Percentiles rank a stretch among this genome's conserved stretches.
Evolutionary conservation across 371 early-diverging fungal genomes (phyloP).

Genomic region (Blastocladiella emersonii): DNA sequence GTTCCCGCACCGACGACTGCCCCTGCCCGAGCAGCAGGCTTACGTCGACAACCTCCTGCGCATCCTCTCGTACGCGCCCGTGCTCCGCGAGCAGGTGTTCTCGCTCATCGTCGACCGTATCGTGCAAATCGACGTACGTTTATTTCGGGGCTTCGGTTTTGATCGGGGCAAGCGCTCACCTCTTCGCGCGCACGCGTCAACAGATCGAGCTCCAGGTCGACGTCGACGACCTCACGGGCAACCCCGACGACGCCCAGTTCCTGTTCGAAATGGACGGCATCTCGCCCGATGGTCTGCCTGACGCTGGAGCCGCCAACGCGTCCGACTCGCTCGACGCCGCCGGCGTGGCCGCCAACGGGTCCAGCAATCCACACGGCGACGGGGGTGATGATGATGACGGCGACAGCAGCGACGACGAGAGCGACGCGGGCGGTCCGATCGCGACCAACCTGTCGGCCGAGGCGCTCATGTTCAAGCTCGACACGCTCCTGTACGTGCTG

Average conservation of each 20-base stretch:
- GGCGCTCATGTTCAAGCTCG: constrained; percentile 64
- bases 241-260: constrained; percentile 8
- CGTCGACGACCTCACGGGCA: constrained; percentile 63
- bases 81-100: constrained; percentile 56
- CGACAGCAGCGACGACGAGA: constrained; percentile 9
- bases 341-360: neutral
- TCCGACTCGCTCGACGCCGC: neutral
- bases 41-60: constrained; percentile 62
- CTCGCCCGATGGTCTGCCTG: neutral
- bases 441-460: constrained; percentile 34
- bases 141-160: neutral
- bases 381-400: too few species aligned
- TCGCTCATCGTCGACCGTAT: constrained; percentile 60
- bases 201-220: constrained; percentile 83
- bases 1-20: constrained; percentile 66
- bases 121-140: constrained; percentile 68
- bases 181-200: neutral
- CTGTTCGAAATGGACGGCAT: constrained; percentile 9
- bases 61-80: constrained; percentile 57
- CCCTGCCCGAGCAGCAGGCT: constrained; percentile 43
- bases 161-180: neutral
- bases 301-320: neutral
- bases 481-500: constrained; percentile 60
- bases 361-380: too few species aligned
- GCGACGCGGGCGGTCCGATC: constrained; percentile 16